Conservation (phyloP, 2,329 filamentous ascomycete genomes). For the Talaromyces sp. region DNA sequence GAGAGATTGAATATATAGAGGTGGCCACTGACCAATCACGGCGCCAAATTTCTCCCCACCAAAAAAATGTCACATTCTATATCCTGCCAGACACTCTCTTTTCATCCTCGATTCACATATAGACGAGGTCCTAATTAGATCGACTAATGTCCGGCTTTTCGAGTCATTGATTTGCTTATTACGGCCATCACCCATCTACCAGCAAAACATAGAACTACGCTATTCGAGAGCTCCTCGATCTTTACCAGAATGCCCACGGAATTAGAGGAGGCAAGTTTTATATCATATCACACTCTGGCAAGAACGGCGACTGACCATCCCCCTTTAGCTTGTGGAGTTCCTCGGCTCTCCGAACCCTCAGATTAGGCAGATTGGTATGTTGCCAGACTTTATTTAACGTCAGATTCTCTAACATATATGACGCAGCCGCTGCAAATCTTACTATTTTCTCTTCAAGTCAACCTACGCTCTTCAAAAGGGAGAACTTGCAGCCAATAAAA, state of each 20-base stretch:
- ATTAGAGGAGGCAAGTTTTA: conserved; percentile 64
- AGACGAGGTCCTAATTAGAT: neutral
- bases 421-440: conserved; percentile 61
- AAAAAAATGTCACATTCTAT: conserved; percentile 14
- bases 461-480: conserved; percentile 76
- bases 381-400: neutral
- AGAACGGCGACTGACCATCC: conserved; percentile 13
- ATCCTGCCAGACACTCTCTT: neutral
- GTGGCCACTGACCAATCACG: neutral
- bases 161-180: neutral
- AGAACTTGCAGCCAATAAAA: conserved; percentile 72
- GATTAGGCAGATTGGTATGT: conserved; percentile 72
- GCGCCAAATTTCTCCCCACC: neutral
- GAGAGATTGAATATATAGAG: conserved; percentile 6
- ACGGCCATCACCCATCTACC: neutral
- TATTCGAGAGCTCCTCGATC: neutral
- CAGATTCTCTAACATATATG: conserved; percentile 20
- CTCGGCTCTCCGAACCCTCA: conserved; percentile 88
- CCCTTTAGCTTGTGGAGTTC: conserved; percentile 77
- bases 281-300: neutral
- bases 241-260: conserved; percentile 70
- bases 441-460: conserved; percentile 77
- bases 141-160: neutral
- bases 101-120: no score
- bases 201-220: neutral